Base-by-base conservation (phyloP, 2,329 filamentous ascomycete species). In the Sporothrix pseudoabietina region DNA sequence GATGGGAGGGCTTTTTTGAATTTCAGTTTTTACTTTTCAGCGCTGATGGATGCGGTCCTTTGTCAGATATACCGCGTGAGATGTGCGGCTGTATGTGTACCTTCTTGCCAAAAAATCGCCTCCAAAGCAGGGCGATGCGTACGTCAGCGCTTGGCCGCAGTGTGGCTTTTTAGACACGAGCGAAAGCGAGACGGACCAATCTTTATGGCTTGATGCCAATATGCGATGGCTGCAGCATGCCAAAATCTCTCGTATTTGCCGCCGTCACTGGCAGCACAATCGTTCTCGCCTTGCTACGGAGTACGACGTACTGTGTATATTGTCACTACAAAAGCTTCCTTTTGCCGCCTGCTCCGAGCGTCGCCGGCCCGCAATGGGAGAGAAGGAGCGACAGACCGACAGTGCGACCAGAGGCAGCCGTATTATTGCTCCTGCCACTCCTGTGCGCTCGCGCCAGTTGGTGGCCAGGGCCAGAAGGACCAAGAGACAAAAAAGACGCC, bases 141-240 rank as follows among this genome's bases (percentile, higher is more conserved):
- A 66, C 61, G 61, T 66, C 61, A 66, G 61, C 61, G 39, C 61
- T 66, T 66, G 39, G 61, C 61, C 61, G 61, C 61, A 66, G 61
- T 19, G 19, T 49, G 4, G 44, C 3, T 16, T 49, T 49, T 30
- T 16, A 66, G 39, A 66, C 22, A 8, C 2, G 12, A 66, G 22
- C 35, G 41, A 47, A 10, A 16, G 61, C 61, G 39, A 47, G 39
- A 47, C 39, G n/a, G 35, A 41, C 44, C n/a, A 5, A 22, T 63
- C 59, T 63, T 35, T 41, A 41, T 63, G 35, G 59, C 12, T 7
- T 35, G n/a, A 44, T 44, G 35, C 35, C 19, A 26, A 41, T 26
- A 54, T 12, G 10, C 35, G 61, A 65, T 30, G 16, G 39, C n/a
- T 14, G 39, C 61, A 7, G 22, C 12, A 44, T 16, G 39, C 19